Conservation (phyloP, 1,139 yeast genomes). For the Pneumocystis oryctolagi region DNA sequence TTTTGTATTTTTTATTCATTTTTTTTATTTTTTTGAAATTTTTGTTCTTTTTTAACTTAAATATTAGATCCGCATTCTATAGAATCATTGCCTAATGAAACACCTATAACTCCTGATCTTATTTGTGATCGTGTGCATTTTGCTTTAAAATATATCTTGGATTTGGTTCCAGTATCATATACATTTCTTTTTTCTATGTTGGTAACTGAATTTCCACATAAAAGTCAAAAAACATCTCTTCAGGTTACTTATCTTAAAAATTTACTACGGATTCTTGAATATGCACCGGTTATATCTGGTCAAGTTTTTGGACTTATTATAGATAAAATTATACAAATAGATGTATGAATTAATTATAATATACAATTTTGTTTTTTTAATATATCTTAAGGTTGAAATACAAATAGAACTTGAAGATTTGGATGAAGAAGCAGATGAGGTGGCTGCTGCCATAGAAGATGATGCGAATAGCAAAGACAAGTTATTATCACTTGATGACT, state of each 20-base stretch:
- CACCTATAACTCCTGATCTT: slow-evolving; percentile 2
- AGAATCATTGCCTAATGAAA: slow-evolving; percentile 7
- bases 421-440: slow-evolving; percentile 5
- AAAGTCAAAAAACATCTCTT: slow-evolving; percentile 8
- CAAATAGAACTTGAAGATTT: slow-evolving; percentile 4
- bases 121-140: slow-evolving; percentile 12
- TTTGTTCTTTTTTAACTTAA: neutral
- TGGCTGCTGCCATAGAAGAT: slow-evolving; percentile 1
- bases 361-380: slow-evolving; percentile 1
- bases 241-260: slow-evolving; percentile 12
- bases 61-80: neutral
- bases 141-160: slow-evolving; percentile 11
- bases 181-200: slow-evolving; percentile 9
- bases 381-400: slow-evolving; percentile 9
- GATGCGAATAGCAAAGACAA: neutral
- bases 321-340: slow-evolving; percentile 13
- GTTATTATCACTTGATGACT: neutral
- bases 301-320: slow-evolving; percentile 10
- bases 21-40: neutral
- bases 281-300: slow-evolving; percentile 12
- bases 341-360: slow-evolving; percentile 11
- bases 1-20: neutral
- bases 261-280: slow-evolving; percentile 9
- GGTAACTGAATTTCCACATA: slow-evolving; percentile 12
- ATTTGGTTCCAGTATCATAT: slow-evolving; percentile 12